Evolutionary conservation across 2,329 filamentous ascomycete species (phyloP), one percentile per base, ranked within the genome.

Genomic region (Blumeriella jaapii): DNA sequence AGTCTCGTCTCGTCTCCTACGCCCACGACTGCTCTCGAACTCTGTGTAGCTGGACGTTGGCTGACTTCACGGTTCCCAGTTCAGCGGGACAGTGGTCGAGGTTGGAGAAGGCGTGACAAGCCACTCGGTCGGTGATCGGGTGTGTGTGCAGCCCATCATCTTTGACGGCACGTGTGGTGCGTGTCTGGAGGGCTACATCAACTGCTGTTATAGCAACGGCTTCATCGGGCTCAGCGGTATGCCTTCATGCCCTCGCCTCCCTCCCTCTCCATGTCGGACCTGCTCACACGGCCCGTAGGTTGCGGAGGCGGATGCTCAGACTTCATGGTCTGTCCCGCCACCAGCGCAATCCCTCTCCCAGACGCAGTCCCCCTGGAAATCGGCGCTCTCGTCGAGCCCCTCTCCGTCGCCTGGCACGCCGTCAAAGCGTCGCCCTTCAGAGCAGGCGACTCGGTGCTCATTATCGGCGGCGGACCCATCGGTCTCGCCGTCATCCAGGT

Each of bases 21-120:
- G n/a, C n/a, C n/a, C n/a, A n/a, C n/a, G n/a, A n/a, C n/a, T n/a
- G n/a, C n/a, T n/a, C n/a, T n/a, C n/a, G n/a, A n/a, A n/a, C n/a
- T n/a, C n/a, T n/a, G n/a, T n/a, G n/a, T n/a, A n/a, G n/a, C n/a
- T n/a, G n/a, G n/a, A n/a, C n/a, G n/a, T n/a, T n/a, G n/a, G n/a
- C n/a, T n/a, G n/a, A n/a, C n/a, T n/a, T n/a, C n/a, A n/a, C n/a
- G n/a, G n/a, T n/a, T n/a, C n/a, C n/a, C n/a, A n/a, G 22, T 91
- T 93, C 53, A 82, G 81, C 1, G 86, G 86, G 6, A 69, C 65
- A 16, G 71, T 93, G 8, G 68, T 76, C 18, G 71, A 80, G 44
- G 62, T 69, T 30, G 85, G 85, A 20, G 57, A 64, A n/a, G 64
- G 59, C 8, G 64, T 71, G 7, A 55, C 52, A 5, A 57, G 62